A percentile compares a stretch with the other conserved stretches of the same genome.
Conservation (phyloP, 768 basidiomycete genomes). For the Boletus reticuloceps region DNA sequence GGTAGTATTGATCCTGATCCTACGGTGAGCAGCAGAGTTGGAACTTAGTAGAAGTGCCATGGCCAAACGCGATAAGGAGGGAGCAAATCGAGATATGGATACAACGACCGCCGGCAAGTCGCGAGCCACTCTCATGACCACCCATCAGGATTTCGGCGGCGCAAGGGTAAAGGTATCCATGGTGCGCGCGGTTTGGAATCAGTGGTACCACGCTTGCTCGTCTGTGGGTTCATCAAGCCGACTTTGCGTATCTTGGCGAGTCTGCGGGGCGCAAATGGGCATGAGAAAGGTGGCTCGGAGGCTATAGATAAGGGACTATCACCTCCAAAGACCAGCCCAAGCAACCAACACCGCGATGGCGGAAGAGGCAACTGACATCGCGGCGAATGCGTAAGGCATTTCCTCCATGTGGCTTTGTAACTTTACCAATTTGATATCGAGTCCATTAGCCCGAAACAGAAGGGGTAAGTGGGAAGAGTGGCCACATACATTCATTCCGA, state of each 20-base stretch:
- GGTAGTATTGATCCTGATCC: conserved; percentile 19
- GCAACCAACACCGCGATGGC: conserved; percentile 59
- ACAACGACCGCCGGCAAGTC: conserved; percentile 2
- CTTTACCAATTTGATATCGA: conserved; percentile 39
- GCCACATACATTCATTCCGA: conserved; percentile 91
- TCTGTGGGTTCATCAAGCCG: conserved; percentile 35
- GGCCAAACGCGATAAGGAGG: conserved; percentile 12
- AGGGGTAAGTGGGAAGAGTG: conserved; percentile 6
- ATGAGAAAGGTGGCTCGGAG: conserved; percentile 11
- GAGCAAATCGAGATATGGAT: neutral
- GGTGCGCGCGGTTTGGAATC: conserved; percentile 20
- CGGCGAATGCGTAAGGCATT: conserved; percentile 71
- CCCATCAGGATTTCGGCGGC: conserved; percentile 38
- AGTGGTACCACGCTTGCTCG: conserved; percentile 8
- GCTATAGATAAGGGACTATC: conserved; percentile 13
- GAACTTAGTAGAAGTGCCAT: neutral
- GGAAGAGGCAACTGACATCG: conserved; percentile 58
- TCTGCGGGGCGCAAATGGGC: conserved; percentile 18
- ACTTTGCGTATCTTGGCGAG: conserved; percentile 48
- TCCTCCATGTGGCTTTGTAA: conserved; percentile 72
- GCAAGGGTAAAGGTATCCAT: conserved; percentile 40
- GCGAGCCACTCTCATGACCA: conserved; percentile 34
- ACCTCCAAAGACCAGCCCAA: conserved; percentile 66
- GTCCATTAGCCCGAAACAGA: conserved; percentile 23
- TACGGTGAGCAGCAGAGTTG: conserved; percentile 1